Conservation (phyloP, 306 rosid species). For the Cicer yamashitae region DNA sequence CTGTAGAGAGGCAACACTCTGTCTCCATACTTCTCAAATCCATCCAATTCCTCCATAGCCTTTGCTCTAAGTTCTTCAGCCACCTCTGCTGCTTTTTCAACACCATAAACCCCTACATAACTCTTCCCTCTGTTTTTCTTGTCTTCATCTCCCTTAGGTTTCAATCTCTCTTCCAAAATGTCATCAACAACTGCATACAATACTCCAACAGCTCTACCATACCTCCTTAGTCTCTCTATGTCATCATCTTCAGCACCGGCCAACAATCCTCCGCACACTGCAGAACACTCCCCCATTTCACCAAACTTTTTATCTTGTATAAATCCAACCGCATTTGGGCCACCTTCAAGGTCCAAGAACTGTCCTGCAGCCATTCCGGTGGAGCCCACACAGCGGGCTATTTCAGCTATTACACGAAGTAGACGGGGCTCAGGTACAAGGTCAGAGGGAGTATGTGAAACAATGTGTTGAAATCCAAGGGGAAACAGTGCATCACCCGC, state of each 20-base stretch:
- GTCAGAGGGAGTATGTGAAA: slow-evolving; percentile 73
- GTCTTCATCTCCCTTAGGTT: slow-evolving; percentile 38
- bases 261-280: slow-evolving; percentile 88
- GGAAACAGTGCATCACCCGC: slow-evolving; percentile 97
- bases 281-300: slow-evolving; percentile 93
- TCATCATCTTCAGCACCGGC: slow-evolving; percentile 85
- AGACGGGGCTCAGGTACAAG: slow-evolving; percentile 74
- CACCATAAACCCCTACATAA: slow-evolving; percentile 70
- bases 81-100: slow-evolving; percentile 77
- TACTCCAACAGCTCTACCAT: slow-evolving; percentile 90
- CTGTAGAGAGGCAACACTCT: slow-evolving; percentile 78
- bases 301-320: slow-evolving; percentile 93
- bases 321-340: slow-evolving; percentile 67
- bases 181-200: slow-evolving; percentile 79
- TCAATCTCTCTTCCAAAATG: slow-evolving; percentile 59
- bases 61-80: slow-evolving; percentile 78
- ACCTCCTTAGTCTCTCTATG: slow-evolving; percentile 79
- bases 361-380: slow-evolving; percentile 99
- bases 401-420: slow-evolving; percentile 85
- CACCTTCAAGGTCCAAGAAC: slow-evolving; percentile 85
- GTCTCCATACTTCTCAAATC: slow-evolving; percentile 80
- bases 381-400: slow-evolving; percentile 88
- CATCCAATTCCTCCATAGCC: slow-evolving; percentile 81
- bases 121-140: slow-evolving; percentile 63
- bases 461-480: slow-evolving; percentile 89